Conservation (phyloP, 148 eudicot genomes). For the Arbutus unedo region DNA sequence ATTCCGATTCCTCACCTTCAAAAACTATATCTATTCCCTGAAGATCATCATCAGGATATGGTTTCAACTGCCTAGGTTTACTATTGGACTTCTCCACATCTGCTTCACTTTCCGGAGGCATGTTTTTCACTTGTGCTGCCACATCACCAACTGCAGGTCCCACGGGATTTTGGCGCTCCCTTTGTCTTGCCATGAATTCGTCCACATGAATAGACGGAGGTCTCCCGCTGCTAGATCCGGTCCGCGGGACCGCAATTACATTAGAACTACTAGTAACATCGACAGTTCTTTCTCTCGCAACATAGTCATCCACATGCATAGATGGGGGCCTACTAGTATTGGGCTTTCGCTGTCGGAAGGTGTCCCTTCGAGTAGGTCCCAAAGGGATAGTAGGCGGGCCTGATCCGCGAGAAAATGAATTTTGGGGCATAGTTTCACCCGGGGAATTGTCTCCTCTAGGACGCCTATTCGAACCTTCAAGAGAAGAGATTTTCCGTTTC, state of each 20-base stretch:
- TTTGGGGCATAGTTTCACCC: slow-evolving; percentile 38
- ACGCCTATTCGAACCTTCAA: slow-evolving; percentile 65
- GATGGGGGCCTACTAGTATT: slow-evolving; percentile 98
- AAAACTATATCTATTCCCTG: slow-evolving; percentile 95
- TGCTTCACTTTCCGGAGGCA: slow-evolving; percentile 38
- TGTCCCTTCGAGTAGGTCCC: slow-evolving; percentile 73
- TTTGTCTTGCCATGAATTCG: slow-evolving; percentile 93
- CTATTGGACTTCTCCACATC: slow-evolving; percentile 43
- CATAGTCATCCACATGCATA: slow-evolving; percentile 98
- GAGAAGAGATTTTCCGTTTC: slow-evolving; percentile 66
- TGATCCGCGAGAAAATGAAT: slow-evolving; percentile 50
- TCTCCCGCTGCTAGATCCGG: slow-evolving; percentile 83
- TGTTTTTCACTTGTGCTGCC: slow-evolving; percentile 40
- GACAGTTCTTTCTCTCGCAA: slow-evolving; percentile 88
- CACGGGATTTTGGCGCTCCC: slow-evolving; percentile 74
- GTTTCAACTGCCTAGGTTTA: slow-evolving; percentile 62
- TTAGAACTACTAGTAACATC: slow-evolving; percentile 69
- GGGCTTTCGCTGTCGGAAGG: slow-evolving; percentile 88
- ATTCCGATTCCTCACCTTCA: slow-evolving; percentile 88
- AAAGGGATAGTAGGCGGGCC: slow-evolving; percentile 46
- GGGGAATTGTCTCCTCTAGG: slow-evolving; percentile 62
- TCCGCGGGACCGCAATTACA: slow-evolving; percentile 83
- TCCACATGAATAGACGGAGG: slow-evolving; percentile 98
- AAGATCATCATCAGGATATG: slow-evolving; percentile 93
- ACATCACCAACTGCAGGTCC: slow-evolving; percentile 49